Base-by-base conservation (phyloP, 2,329 filamentous ascomycete genomes). In the Beauveria bassiana region DNA sequence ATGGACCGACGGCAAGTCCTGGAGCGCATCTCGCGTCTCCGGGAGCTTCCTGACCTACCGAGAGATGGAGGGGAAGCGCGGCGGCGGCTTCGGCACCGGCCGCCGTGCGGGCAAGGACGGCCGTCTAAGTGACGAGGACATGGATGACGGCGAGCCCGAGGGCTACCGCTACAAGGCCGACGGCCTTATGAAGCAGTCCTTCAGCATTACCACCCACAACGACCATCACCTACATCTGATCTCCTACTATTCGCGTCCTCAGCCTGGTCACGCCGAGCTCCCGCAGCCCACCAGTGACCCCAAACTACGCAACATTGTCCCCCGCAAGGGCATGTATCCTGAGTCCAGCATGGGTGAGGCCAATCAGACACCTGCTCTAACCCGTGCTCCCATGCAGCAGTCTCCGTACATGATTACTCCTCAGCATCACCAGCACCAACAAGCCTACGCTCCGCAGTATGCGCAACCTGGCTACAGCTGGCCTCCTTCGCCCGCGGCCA, bases 1-100 rank as follows among this genome's bases (percentile, higher is more conserved):
- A 74, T 99, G 95, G 95, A 99, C 95, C 0, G 95, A 99, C 69
- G 95, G 95, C 61, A 99, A 99, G 75, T 98, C 93, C 42, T 99
- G 95, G 95, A 98, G 93, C 71, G 95, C 95, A 40, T 98, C 93
- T 77, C 86, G 95, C 65, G 95, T 99, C 0, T 98, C 93, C 0
- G 95, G 95, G 57, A 98, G 95, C 78, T 99, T 99, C 73, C 77
- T 99, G 63, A 98, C 95, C 8, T 99, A 99, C 72, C 84, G 95
- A 45, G 95, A 99, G 73, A 99, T 99, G 95, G 95, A 99, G 75
- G 95, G 95, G 74, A 98, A 98, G 81, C 85, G 95, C 65, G 93
- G 93, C 59, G 91, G 91, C 63, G 84, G 82, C 65, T 93, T 92
- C 71, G 80, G 84, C 40, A 81, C 73, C 75, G 71, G 79, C 70